Conservation (phyloP, 192 early-diverging fungal genomes). For the Thamnidium elegans region DNA sequence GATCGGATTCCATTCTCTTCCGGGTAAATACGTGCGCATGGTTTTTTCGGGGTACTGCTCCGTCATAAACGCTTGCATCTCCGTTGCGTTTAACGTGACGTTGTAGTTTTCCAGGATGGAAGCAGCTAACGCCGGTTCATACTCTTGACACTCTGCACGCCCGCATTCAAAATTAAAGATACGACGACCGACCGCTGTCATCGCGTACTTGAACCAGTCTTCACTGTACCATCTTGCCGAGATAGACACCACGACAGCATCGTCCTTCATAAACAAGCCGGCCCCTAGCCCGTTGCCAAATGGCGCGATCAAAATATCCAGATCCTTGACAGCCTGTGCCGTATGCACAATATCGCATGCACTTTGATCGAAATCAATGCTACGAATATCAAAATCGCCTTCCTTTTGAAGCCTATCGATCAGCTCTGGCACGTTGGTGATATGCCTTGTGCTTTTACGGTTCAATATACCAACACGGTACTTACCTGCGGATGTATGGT, state of each 20-base stretch:
- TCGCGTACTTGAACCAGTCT: slow-evolving; percentile 30
- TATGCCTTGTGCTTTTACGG: slow-evolving; percentile 18
- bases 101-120: neutral
- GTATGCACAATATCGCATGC: slow-evolving; percentile 16
- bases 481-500: neutral
- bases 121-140: neutral
- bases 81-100: neutral
- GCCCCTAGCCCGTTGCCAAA: slow-evolving; percentile 26
- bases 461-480: slow-evolving; percentile 23
- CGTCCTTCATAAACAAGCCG: slow-evolving; percentile 33
- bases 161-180: slow-evolving; percentile 31
- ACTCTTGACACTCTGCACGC: slow-evolving; percentile 22
- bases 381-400: neutral
- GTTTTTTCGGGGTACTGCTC: neutral
- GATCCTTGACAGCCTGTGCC: slow-evolving; percentile 20
- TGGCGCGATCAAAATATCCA: slow-evolving; percentile 27
- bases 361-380: slow-evolving; percentile 24
- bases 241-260: slow-evolving; percentile 23
- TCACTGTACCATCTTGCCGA: slow-evolving; percentile 28
- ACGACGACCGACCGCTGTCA: slow-evolving; percentile 28
- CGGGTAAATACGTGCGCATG: neutral
- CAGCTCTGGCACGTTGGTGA: slow-evolving; percentile 29
- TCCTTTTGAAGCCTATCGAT: neutral
- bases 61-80: slow-evolving; percentile 7
- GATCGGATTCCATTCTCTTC: neutral